phyloP scores from a whole-genome alignment of 2,329 filamentous ascomycete species.

The Amauroascus niger region DNA sequence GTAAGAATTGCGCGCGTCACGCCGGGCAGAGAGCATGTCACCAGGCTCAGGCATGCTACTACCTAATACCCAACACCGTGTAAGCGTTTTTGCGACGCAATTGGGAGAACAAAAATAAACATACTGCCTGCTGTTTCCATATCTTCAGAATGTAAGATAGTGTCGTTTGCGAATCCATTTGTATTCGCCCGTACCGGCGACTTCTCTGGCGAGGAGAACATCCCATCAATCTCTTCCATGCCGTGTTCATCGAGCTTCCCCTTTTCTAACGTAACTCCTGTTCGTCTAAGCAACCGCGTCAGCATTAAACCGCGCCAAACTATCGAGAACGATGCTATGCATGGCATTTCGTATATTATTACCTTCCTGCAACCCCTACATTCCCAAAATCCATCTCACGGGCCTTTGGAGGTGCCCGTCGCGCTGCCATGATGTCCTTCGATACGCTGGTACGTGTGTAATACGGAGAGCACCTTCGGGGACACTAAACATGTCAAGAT shows the following conservation, averaged over 20 bases:
- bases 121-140: slow-evolving; percentile 58
- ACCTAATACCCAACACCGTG: slow-evolving; percentile 22
- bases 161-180: slow-evolving; percentile 32
- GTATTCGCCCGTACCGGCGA: slow-evolving; percentile 35
- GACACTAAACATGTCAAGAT: not conserved
- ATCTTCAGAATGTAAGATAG: slow-evolving; percentile 45
- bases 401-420: slow-evolving; percentile 33
- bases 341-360: slow-evolving; percentile 3
- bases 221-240: slow-evolving; percentile 73
- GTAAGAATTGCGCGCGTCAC: slow-evolving; percentile 28
- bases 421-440: slow-evolving; percentile 22
- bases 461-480: not conserved
- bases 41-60: slow-evolving; percentile 35
- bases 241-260: slow-evolving; percentile 83
- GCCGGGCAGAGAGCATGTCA: slow-evolving; percentile 32
- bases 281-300: slow-evolving; percentile 55
- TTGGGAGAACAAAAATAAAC: slow-evolving; percentile 19
- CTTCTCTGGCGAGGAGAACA: slow-evolving; percentile 80
- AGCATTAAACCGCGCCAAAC: slow-evolving; percentile 9
- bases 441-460: not conserved
- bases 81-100: not conserved
- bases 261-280: slow-evolving; percentile 71
- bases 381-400: slow-evolving; percentile 42
- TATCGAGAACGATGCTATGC: not conserved
- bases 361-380: slow-evolving; percentile 41